A percentile compares a stretch with the other conserved stretches of the same genome.
Evolutionary conservation across 495 filamentous ascomycete genomes (phyloP).

Genomic region (Friedmanniomyces simplex): DNA sequence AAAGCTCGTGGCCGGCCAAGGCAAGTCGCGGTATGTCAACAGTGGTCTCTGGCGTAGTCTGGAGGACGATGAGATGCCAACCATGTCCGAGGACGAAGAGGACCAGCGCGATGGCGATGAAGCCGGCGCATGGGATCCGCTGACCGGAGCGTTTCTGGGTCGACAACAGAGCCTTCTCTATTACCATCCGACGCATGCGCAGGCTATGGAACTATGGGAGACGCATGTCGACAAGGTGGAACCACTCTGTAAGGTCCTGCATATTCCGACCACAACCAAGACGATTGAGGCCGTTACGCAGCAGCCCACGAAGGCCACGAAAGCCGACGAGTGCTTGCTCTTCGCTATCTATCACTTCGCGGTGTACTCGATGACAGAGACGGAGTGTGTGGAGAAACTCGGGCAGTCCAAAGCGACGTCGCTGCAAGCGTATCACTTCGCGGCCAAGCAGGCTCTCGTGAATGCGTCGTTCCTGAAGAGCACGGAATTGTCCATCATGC

Average conservation of each 20-base stretch:
- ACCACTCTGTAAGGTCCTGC: slow-evolving; percentile 17
- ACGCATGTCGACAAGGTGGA: slow-evolving; percentile 13
- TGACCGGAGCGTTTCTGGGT: background rate
- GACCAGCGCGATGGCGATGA: background rate
- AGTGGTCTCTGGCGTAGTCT: slow-evolving; percentile 5
- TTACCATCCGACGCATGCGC: slow-evolving; percentile 7
- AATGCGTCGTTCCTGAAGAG: slow-evolving; percentile 20
- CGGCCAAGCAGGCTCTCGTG: slow-evolving; percentile 9
- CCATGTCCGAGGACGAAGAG: slow-evolving; percentile 14
- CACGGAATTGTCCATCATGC: slow-evolving; percentile 12
- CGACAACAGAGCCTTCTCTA: background rate
- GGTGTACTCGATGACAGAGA: slow-evolving; percentile 9
- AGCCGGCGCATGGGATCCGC: background rate
- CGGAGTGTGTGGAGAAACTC: slow-evolving; percentile 11
- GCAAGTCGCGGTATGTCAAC: slow-evolving; percentile 14
- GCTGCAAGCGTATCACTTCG: slow-evolving; percentile 4
- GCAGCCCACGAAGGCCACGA: slow-evolving; percentile 2
- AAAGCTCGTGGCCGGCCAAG: slow-evolving; percentile 2
- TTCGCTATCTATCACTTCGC: slow-evolving; percentile 21
- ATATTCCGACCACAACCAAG: slow-evolving; percentile 7
- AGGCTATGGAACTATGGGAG: slow-evolving; percentile 15
- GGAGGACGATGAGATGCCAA: slow-evolving; percentile 3
- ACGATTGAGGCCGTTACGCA: slow-evolving; percentile 8
- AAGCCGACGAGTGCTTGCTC: slow-evolving; percentile 21
- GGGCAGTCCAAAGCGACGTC: background rate